Evolutionary conservation across 768 basidiomycete genomes (phyloP).

Genomic region (Leucogyrophana mollusca): DNA sequence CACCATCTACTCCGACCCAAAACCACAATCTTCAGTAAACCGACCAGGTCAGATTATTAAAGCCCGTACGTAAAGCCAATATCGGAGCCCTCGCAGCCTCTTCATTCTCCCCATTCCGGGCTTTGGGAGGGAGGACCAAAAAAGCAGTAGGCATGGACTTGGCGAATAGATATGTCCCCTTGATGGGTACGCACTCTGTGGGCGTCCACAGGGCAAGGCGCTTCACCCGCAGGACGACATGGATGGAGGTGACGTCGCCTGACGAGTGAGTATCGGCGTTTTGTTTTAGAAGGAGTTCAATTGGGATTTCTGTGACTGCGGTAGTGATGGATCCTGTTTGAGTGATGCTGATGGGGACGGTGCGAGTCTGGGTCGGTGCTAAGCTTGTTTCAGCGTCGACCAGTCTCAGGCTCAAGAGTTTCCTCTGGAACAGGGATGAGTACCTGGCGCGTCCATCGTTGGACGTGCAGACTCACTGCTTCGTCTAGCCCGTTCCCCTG

Average conservation of each 20-base stretch:
- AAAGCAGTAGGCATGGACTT: constrained; percentile 57
- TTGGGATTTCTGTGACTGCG: constrained; percentile 31
- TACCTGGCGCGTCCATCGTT: too few relatives aligned
- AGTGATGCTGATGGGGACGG: constrained; percentile 50
- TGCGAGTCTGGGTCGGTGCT: constrained; percentile 61
- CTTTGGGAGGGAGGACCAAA: constrained; percentile 52
- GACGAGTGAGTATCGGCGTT: too few relatives aligned
- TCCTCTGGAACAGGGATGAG: background rate
- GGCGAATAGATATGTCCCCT: constrained; percentile 58
- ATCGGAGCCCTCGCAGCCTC: constrained; percentile 44
- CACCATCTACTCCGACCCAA: constrained; percentile 61
- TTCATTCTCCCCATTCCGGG: constrained; percentile 20
- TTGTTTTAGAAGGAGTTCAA: constrained; percentile 30
- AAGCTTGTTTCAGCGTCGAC: constrained; percentile 31
- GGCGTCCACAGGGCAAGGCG: constrained; percentile 44
- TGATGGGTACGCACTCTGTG: constrained; percentile 38
- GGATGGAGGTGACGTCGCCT: too few relatives aligned
- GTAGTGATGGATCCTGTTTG: constrained; percentile 39
- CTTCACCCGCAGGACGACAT: too few relatives aligned
- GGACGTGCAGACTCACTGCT: too few relatives aligned
- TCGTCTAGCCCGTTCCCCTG: too few relatives aligned
- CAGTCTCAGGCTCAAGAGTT: constrained; percentile 4
- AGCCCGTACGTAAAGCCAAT: constrained; percentile 65
- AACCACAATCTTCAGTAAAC: constrained; percentile 3
- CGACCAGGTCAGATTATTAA: constrained; percentile 8